Conservation (phyloP, 441 rosid species). For the Mallotus japonicus region DNA sequence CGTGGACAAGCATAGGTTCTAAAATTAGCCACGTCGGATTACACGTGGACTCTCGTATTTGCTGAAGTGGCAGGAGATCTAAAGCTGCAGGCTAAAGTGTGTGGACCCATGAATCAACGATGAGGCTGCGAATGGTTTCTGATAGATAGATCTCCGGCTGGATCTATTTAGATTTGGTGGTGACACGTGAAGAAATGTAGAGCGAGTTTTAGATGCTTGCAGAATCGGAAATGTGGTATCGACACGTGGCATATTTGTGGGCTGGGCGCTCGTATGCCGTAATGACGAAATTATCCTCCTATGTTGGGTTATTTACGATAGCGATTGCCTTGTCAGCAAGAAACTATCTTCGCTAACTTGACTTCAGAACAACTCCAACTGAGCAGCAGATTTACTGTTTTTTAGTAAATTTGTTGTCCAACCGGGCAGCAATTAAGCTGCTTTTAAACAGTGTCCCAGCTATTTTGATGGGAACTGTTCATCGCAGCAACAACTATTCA, state of each 20-base stretch:
- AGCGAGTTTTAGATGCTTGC: constrained; percentile 4
- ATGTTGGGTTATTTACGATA: not conserved
- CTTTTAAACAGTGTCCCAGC: too few relatives aligned
- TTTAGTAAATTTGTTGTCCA: too few relatives aligned
- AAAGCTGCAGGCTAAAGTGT: not conserved
- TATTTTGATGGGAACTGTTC: too few relatives aligned
- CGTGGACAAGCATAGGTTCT: not conserved
- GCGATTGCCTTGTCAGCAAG: not conserved
- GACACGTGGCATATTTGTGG: not conserved
- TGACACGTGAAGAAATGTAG: not conserved
- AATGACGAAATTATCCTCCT: not conserved
- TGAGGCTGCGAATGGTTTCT: not conserved
- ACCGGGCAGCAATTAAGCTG: too few relatives aligned
- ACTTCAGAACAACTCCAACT: too few relatives aligned
- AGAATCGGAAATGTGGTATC: too few relatives aligned
- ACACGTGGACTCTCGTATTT: not conserved
- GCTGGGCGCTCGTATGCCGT: not conserved
- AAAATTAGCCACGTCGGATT: not conserved
- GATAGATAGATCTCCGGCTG: not conserved
- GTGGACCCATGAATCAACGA: not conserved
- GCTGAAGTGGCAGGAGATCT: not conserved
- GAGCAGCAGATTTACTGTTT: too few relatives aligned
- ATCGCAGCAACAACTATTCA: too few relatives aligned
- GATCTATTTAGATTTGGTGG: not conserved
- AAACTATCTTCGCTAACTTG: not conserved